A percentile compares a stretch with the other conserved stretches of the same genome.
Conservation (phyloP, 225 moss, liverwort and hornwort genomes). For the Asterella californica region DNA sequence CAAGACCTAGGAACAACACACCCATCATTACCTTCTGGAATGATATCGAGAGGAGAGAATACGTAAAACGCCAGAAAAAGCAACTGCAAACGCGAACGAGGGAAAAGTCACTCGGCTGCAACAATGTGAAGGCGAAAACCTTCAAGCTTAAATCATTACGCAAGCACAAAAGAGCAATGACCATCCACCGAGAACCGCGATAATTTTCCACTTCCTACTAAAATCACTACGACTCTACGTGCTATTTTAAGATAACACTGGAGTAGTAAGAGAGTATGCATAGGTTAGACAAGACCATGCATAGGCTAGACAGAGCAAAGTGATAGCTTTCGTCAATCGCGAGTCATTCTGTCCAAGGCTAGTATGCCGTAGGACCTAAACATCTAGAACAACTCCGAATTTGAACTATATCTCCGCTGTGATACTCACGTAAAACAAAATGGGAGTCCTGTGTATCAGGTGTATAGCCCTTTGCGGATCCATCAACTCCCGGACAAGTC, state of each 20-base stretch:
- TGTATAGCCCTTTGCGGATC: constrained; percentile 83
- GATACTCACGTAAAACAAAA: constrained; percentile 71
- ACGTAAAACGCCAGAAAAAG: constrained; percentile 76
- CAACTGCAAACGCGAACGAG: constrained; percentile 44
- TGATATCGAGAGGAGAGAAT: constrained; percentile 81
- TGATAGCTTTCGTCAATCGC: background rate
- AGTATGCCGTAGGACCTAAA: background rate
- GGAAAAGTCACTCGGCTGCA: background rate
- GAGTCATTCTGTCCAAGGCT: background rate
- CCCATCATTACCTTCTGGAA: constrained; percentile 71
- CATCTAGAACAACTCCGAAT: background rate
- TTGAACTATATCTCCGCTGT: background rate
- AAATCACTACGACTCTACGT: background rate
- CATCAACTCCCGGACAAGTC: constrained; percentile 88
- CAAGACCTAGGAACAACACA: too few relatives aligned
- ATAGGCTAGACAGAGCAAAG: background rate
- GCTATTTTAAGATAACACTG: background rate
- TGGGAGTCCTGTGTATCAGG: constrained; percentile 82
- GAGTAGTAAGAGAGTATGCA: background rate
- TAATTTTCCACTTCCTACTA: background rate
- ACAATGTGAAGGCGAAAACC: background rate
- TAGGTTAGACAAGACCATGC: background rate
- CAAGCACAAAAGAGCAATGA: background rate
- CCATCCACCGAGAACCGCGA: background rate
- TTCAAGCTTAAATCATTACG: background rate